These are phyloP conservation scores for Rubus parviflorus DNA, from an alignment of 306 rosid genomes.

Conservation along the genomic window DNA sequence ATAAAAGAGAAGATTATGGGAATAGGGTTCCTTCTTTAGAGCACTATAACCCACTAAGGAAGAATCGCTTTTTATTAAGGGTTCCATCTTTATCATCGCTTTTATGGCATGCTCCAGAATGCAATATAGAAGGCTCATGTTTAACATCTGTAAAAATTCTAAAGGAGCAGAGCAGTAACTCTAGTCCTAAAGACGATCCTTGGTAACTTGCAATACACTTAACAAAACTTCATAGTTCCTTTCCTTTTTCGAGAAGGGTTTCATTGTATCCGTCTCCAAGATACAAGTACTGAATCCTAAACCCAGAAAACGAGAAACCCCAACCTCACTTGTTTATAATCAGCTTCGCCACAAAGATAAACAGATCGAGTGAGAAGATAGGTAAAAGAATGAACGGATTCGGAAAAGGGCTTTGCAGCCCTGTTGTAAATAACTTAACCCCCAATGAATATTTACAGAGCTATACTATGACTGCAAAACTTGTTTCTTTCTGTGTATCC, in stretches of 20 bases:
- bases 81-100: conserved; percentile 25
- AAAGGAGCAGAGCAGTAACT: neutral
- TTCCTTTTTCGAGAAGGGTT: neutral
- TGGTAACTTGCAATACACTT: neutral
- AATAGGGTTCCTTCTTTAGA: conserved; percentile 47
- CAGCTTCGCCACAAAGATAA: neutral
- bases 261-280: neutral
- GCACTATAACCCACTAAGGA: conserved; percentile 29
- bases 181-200: neutral
- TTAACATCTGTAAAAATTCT: neutral
- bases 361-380: neutral
- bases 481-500: conserved; percentile 25
- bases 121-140: conserved; percentile 16
- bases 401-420: conserved; percentile 24
- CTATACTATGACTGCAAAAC: conserved; percentile 41
- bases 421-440: conserved; percentile 4
- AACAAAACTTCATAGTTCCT: neutral
- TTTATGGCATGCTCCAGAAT: conserved; percentile 19
- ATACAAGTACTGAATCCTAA: neutral
- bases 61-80: conserved; percentile 37
- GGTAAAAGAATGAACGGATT: conserved; percentile 28
- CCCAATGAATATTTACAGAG: conserved; percentile 46
- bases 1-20: conserved; percentile 27
- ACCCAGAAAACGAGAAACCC: neutral
- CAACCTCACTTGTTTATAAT: neutral